Evolutionary conservation across 202 grass and related monocot species (phyloP).

Genomic region (Setaria italica): DNA sequence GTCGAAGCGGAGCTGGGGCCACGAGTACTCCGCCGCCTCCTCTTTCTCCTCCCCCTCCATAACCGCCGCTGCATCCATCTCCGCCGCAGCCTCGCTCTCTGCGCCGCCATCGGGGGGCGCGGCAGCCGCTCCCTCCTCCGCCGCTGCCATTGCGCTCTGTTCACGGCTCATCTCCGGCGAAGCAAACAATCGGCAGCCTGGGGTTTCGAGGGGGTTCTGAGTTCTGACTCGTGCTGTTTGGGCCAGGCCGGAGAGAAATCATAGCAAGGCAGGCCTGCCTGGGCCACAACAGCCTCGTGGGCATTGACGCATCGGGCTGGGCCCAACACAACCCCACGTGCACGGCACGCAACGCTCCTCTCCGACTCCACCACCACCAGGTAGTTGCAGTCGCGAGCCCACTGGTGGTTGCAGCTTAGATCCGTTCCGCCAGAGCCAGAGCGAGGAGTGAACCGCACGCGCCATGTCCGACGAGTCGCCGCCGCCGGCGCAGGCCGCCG

Average conservation of each 20-base stretch:
- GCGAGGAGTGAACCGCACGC: conserved; percentile 33
- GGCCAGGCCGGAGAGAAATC: neutral
- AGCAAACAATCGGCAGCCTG: conserved; percentile 28
- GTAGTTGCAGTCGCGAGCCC: conserved; percentile 20
- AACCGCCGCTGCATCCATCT: neutral
- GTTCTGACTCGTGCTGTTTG: neutral
- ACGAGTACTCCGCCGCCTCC: conserved; percentile 40
- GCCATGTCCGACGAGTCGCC: conserved; percentile 63
- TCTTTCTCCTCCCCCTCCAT: neutral
- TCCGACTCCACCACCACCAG: neutral
- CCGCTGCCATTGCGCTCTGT: conserved; percentile 29
- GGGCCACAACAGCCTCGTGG: neutral
- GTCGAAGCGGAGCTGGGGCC: conserved; percentile 76
- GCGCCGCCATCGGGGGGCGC: neutral
- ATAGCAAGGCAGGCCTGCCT: neutral
- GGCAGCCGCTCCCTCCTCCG: conserved; percentile 26
- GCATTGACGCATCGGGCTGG: neutral
- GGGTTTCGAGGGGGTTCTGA: conserved; percentile 42
- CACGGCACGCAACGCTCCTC: conserved; percentile 25
- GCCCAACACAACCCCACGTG: conserved; percentile 23
- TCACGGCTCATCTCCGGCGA: conserved; percentile 25
- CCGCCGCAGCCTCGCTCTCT: conserved; percentile 3
- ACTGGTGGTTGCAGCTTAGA: conserved; percentile 56
- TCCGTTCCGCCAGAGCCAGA: conserved; percentile 55
- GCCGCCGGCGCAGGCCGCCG: conserved; percentile 19